These are phyloP conservation scores for Laetiporus sulphureus DNA, from an alignment of 1,284 basidiomycete genomes.

Conservation along the genomic window DNA sequence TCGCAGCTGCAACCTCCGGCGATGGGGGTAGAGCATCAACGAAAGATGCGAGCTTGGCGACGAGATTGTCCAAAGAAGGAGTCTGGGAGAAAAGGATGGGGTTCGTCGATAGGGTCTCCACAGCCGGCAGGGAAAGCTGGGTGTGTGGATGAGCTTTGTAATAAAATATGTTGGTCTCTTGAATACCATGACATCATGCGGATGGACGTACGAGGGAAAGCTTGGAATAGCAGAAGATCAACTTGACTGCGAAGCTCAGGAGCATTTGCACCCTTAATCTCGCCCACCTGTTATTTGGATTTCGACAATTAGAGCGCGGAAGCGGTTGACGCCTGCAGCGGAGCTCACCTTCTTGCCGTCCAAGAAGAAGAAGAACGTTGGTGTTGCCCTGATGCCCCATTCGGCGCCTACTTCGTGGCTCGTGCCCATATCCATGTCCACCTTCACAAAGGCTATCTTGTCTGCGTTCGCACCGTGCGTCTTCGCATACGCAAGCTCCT, in stretches of 20 bases:
- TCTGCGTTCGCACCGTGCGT: conserved; percentile 27
- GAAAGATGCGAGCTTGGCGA: conserved; percentile 58
- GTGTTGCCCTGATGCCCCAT: conserved; percentile 71
- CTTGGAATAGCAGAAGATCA: conserved; percentile 65
- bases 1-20: conserved; percentile 34
- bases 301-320: too few relatives aligned
- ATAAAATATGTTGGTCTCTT: not conserved
- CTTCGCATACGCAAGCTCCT: conserved; percentile 40
- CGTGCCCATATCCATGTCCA: conserved; percentile 70
- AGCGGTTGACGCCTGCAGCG: too few relatives aligned
- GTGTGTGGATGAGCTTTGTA: conserved; percentile 71
- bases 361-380: conserved; percentile 82
- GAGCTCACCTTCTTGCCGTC: conserved; percentile 61
- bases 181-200: not conserved
- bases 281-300: conserved; percentile 59
- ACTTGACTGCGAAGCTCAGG: conserved; percentile 63
- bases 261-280: conserved; percentile 69
- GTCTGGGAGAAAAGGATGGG: conserved; percentile 74
- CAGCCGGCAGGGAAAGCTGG: conserved; percentile 50
- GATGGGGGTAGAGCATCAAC: conserved; percentile 40
- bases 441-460: conserved; percentile 67
- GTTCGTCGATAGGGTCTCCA: conserved; percentile 60
- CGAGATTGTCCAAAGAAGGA: conserved; percentile 61
- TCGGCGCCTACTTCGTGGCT: conserved; percentile 53
- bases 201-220: conserved; percentile 64